Percentiles rank a stretch among this genome's conserved stretches.
phyloP scores from a whole-genome alignment of 768 basidiomycete species.

The Sutorius australiensis region DNA sequence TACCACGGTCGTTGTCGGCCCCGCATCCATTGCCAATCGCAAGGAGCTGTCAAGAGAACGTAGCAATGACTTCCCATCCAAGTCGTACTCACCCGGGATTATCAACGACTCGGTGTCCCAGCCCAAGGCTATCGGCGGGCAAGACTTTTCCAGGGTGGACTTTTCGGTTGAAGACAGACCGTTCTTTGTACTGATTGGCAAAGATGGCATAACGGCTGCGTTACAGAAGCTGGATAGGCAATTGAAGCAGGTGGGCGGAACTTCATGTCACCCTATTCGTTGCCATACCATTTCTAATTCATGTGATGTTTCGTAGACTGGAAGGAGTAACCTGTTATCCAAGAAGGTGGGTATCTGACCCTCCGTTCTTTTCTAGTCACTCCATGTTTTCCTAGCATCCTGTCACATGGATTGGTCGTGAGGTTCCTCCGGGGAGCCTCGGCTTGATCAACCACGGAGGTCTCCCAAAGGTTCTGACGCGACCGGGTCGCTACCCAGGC shows the following conservation, averaged over 20 bases:
- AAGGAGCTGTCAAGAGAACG: conserved; percentile 22
- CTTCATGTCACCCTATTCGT: neutral
- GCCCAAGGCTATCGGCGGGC: conserved; percentile 15
- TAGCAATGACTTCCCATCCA: conserved; percentile 19
- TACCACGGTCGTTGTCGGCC: conserved; percentile 44
- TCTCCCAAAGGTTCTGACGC: conserved; percentile 68
- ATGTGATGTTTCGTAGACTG: conserved; percentile 40
- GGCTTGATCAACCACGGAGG: conserved; percentile 84
- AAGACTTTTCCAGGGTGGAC: conserved; percentile 47
- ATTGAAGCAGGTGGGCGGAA: conserved; percentile 38
- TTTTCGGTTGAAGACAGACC: conserved; percentile 55
- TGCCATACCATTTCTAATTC: conserved; percentile 9
- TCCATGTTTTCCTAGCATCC: conserved; percentile 38
- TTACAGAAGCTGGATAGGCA: conserved; percentile 66
- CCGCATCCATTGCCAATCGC: conserved; percentile 22
- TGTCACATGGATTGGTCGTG: conserved; percentile 64
- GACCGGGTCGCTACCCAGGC: conserved; percentile 73
- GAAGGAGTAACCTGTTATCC: conserved; percentile 55
- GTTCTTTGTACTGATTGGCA: conserved; percentile 68
- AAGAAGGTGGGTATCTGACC: conserved; percentile 43
- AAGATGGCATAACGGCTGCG: conserved; percentile 64
- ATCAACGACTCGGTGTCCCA: conserved; percentile 10
- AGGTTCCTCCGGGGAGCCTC: conserved; percentile 67
- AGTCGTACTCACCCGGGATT: conserved; percentile 10
- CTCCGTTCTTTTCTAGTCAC: neutral